phyloP scores from a whole-genome alignment of 1,284 basidiomycete species.

The Microbotryum scabiosae region DNA sequence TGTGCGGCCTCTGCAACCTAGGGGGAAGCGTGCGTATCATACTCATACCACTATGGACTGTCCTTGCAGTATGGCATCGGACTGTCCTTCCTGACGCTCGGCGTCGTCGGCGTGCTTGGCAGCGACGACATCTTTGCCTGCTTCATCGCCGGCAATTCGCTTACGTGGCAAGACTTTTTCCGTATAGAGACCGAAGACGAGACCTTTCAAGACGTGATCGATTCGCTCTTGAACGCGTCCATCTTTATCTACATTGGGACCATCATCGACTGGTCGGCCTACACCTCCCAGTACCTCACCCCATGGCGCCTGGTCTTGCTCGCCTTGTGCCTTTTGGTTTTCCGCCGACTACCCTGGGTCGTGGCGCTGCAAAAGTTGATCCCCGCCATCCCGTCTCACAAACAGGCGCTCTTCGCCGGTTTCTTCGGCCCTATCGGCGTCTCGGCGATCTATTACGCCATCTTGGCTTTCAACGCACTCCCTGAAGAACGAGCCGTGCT shows the following conservation, averaged over 20 bases:
- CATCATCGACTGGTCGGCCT: constrained; percentile 39
- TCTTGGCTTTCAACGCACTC: constrained; percentile 44
- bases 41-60: constrained; percentile 16
- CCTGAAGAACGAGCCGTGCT: constrained; percentile 44
- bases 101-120: constrained; percentile 42
- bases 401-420: constrained; percentile 39
- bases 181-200: constrained; percentile 47
- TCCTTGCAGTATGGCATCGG: constrained; percentile 40
- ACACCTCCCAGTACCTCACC: constrained; percentile 32
- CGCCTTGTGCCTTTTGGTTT: constrained; percentile 42
- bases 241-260: constrained; percentile 43
- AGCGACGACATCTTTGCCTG: constrained; percentile 43
- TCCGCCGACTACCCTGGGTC: constrained; percentile 39
- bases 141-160: constrained; percentile 37
- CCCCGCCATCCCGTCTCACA: constrained; percentile 34
- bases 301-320: constrained; percentile 40
- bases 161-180: constrained; percentile 44
- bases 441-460: constrained; percentile 42
- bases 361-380: constrained; percentile 34
- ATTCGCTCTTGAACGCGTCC: constrained; percentile 44
- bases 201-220: constrained; percentile 50
- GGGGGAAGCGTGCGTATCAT: not conserved
- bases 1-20: not conserved
- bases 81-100: constrained; percentile 41
- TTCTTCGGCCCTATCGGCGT: constrained; percentile 44